A percentile compares a stretch with the other conserved stretches of the same genome.
phyloP scores from a whole-genome alignment of 2,329 filamentous ascomycete species.

The Phymatotrichopsis omnivora region DNA sequence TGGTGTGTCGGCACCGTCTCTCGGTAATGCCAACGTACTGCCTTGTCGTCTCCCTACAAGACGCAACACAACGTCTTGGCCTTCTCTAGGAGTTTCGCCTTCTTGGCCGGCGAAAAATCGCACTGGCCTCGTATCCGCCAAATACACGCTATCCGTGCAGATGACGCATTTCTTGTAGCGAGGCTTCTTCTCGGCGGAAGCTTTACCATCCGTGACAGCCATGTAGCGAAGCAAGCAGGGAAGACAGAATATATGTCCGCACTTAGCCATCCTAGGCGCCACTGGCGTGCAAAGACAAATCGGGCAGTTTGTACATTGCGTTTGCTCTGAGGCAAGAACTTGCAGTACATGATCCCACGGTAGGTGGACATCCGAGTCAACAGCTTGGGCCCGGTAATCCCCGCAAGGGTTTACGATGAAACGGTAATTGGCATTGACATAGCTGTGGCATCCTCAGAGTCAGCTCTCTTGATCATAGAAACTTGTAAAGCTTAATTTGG shows the following conservation, averaged over 20 bases:
- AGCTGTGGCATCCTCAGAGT: constrained; percentile 41
- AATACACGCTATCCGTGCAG: constrained; percentile 85
- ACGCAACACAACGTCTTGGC: constrained; percentile 79
- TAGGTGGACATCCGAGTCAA: constrained; percentile 77
- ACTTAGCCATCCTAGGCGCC: constrained; percentile 91
- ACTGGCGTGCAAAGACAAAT: constrained; percentile 91
- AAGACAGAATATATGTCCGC: constrained; percentile 93
- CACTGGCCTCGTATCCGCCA: constrained; percentile 81
- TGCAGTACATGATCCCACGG: constrained; percentile 89
- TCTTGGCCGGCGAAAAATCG: constrained; percentile 88
- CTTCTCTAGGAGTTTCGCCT: constrained; percentile 64
- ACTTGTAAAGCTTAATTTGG: constrained; percentile 4
- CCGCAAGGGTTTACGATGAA: constrained; percentile 82
- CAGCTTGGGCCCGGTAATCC: constrained; percentile 68
- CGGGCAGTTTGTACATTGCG: constrained; percentile 78
- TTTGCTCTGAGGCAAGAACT: constrained; percentile 79
- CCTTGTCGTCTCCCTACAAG: constrained; percentile 70
- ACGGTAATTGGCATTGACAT: constrained; percentile 92
- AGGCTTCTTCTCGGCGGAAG: constrained; percentile 37
- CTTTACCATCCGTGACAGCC: constrained; percentile 59
- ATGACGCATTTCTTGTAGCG: constrained; percentile 94
- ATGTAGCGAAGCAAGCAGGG: constrained; percentile 92
- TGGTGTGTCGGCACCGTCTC: constrained; percentile 60
- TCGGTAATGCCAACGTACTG: constrained; percentile 77
- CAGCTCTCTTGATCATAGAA: neutral